Evolutionary conservation across 208 protist species (phyloP), one percentile per base, ranked within the genome.

Genomic region (Trypanosoma conorhini): DNA sequence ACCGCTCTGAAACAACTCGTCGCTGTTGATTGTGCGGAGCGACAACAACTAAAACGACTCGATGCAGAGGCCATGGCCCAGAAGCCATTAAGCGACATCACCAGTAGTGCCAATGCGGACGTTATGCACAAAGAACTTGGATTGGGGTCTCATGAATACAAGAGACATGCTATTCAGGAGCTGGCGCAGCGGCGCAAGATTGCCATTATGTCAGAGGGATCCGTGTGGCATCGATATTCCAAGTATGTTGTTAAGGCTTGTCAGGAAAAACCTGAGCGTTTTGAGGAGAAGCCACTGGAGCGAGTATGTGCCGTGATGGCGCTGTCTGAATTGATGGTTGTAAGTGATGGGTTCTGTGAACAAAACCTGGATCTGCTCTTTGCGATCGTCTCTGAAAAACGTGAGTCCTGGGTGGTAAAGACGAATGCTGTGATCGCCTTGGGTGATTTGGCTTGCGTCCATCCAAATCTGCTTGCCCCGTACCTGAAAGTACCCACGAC

Each of bases 1-100:
- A 96, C 89, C 1, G 89, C 89, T 21, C 70, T 96, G 24, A 96
- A 96, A 79, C 89, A 94, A 70, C 78, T 96, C 19, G 86, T 96
- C 9, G 78, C 92, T 10, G 79, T 96, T 19, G 92, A 96, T 67
- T 80, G 66, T n/a, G 63, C 78, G 38, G 89, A 96, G 72, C 83
- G 87, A 38, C 66, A 78, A 61, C 82, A 95, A 72, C 61, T 96
- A 65, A 93, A 92, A 70, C 76, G 74, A 56, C 58, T 96, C 51
- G 72, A 69, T 64, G 61, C 33, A 62, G 74, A 63, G 40, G 44
- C 51, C 26, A 70, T 31, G 22, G 30, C 50, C 26, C 67, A 70
- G 30, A 71, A 59, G 38, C 40, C 63, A 62, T 19, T 24, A 30
- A 44, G 22, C 30, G 58, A 70, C 0, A n/a, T 58, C 31, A 24